A percentile compares a stretch with the other conserved stretches of the same genome.
Evolutionary conservation across 805 yeast genomes (phyloP).

Genomic region (Priceomyces melissophilus): DNA sequence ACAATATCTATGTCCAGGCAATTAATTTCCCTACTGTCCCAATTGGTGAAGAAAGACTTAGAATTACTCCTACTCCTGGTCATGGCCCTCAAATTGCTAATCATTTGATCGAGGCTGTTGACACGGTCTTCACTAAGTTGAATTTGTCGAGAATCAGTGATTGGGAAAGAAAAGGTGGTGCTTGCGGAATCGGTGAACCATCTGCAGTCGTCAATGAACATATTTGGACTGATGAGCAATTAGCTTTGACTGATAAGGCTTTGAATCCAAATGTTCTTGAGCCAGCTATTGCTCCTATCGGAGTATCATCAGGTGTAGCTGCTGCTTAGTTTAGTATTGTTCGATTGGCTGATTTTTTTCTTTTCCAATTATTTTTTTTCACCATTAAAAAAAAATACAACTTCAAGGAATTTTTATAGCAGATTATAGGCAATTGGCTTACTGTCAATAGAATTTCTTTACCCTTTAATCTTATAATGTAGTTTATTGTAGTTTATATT

Average conservation of each 20-base stretch:
- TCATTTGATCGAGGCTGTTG: conserved; percentile 72
- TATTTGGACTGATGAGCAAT: conserved; percentile 85
- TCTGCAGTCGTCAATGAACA: conserved; percentile 49
- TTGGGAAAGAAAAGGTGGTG: conserved; percentile 83
- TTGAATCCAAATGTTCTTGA: conserved; percentile 65
- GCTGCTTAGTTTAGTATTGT: conserved; percentile 2
- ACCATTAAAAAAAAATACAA: not conserved
- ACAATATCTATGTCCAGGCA: conserved; percentile 93
- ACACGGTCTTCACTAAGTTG: conserved; percentile 73
- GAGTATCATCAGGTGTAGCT: conserved; percentile 65
- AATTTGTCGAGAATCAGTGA: conserved; percentile 70
- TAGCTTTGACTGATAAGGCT: conserved; percentile 57
- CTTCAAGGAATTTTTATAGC: too few species aligned
- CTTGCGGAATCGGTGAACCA: conserved; percentile 79
- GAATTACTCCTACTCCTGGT: conserved; percentile 99
- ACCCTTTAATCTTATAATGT: not conserved
- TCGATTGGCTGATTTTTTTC: not conserved
- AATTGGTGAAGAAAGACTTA: conserved; percentile 89
- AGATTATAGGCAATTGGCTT: too few species aligned
- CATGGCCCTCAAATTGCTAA: conserved; percentile 77
- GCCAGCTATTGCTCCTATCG: conserved; percentile 61
- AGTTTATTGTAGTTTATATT: not conserved
- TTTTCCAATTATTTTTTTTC: not conserved
- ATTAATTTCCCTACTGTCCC: conserved; percentile 98
- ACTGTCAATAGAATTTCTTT: too few species aligned